Evolutionary conservation across 2,329 filamentous ascomycete species (phyloP).

Genomic region (Aspergillus caelatus): DNA sequence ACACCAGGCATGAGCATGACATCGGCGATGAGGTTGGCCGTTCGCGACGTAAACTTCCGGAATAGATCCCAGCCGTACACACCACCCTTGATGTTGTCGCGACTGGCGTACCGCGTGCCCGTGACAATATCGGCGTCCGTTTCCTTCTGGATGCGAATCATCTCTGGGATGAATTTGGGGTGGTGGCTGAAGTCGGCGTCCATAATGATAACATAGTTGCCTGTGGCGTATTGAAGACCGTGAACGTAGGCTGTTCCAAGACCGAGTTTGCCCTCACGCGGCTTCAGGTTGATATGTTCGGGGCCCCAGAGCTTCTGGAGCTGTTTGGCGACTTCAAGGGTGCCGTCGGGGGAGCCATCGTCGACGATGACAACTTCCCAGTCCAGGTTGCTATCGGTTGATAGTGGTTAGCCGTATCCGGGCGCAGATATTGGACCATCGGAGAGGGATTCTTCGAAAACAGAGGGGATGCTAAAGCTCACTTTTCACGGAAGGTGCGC

Average conservation of each 20-base stretch:
- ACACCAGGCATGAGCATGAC: conserved; percentile 91
- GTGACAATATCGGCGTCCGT: conserved; percentile 94
- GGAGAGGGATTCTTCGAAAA: neutral
- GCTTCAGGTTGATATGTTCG: conserved; percentile 78
- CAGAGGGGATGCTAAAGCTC: conserved; percentile 36
- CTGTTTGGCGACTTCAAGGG: conserved; percentile 85
- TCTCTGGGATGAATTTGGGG: conserved; percentile 96
- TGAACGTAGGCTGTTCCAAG: conserved; percentile 96
- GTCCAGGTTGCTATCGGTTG: conserved; percentile 73
- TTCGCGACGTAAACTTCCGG: conserved; percentile 69
- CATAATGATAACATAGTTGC: conserved; percentile 99
- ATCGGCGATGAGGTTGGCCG: conserved; percentile 94
- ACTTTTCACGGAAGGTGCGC: conserved; percentile 89
- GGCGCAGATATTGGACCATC: neutral
- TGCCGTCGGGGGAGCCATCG: conserved; percentile 96
- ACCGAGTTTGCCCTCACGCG: conserved; percentile 92
- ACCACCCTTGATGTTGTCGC: conserved; percentile 65
- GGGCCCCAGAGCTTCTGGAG: conserved; percentile 80
- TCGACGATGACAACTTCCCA: conserved; percentile 99
- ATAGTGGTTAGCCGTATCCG: neutral
- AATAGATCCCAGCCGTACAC: conserved; percentile 98
- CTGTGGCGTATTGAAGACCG: conserved; percentile 83
- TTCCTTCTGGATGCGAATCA: conserved; percentile 79
- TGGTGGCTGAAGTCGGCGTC: conserved; percentile 99
- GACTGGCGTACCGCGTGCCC: conserved; percentile 87